Percentiles rank a stretch among this genome's conserved stretches.
Conservation (phyloP, 192 early-diverging fungal genomes). For the Linnemannia exigua region DNA sequence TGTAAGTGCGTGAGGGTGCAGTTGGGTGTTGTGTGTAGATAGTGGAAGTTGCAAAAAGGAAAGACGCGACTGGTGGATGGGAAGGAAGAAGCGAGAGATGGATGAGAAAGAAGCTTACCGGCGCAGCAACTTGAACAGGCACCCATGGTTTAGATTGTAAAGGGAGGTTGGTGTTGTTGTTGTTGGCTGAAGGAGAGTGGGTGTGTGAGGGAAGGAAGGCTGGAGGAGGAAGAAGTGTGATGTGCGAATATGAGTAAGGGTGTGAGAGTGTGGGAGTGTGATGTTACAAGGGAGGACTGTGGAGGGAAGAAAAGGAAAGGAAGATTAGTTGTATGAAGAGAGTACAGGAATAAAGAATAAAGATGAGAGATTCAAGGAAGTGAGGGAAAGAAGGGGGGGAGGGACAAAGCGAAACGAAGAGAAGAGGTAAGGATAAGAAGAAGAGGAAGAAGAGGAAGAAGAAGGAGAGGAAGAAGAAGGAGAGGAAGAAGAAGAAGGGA, state of each 20-base stretch:
- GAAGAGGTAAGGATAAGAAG: neutral
- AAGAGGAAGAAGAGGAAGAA: neutral
- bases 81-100: neutral
- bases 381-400: neutral
- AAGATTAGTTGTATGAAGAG: constrained; percentile 10
- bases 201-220: neutral
- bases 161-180: neutral
- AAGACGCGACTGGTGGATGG: neutral
- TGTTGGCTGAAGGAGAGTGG: constrained; percentile 8
- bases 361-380: neutral
- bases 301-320: neutral
- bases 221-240: neutral
- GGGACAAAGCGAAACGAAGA: neutral
- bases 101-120: constrained; percentile 17
- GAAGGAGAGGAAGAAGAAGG: neutral
- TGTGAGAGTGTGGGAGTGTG: neutral
- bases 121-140: constrained; percentile 56
- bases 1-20: neutral
- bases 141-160: constrained; percentile 39
- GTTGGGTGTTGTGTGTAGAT: neutral
- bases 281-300: neutral
- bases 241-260: neutral
- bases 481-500: neutral
- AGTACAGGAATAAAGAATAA: constrained; percentile 3
- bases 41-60: neutral